These are phyloP conservation scores for Pleurotus cornucopiae DNA, from an alignment of 768 basidiomycete species.

Conservation along the genomic window DNA sequence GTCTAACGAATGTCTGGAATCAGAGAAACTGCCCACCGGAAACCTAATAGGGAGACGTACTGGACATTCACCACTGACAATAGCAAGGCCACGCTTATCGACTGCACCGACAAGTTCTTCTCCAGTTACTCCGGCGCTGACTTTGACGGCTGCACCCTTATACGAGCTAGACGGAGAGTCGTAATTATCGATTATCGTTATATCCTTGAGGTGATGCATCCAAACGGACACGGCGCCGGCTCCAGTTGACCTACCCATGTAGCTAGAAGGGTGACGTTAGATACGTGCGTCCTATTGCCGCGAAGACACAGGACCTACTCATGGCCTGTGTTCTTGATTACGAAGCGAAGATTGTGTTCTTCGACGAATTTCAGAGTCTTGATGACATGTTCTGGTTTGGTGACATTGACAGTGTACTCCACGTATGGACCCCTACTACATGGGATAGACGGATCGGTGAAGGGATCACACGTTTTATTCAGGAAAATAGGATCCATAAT, in stretches of 20 bases:
- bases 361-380: slow-evolving; percentile 31
- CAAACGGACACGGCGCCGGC: slow-evolving; percentile 35
- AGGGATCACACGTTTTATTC: slow-evolving; percentile 19
- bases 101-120: slow-evolving; percentile 14
- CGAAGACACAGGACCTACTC: slow-evolving; percentile 11
- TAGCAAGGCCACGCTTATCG: neutral
- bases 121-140: slow-evolving; percentile 25
- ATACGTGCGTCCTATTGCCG: neutral
- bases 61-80: neutral
- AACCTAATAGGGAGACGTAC: slow-evolving; percentile 8
- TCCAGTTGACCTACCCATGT: slow-evolving; percentile 39
- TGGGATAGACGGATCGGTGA: slow-evolving; percentile 6
- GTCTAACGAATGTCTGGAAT: slow-evolving; percentile 21
- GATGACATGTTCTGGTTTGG: slow-evolving; percentile 2
- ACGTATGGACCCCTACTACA: slow-evolving; percentile 16
- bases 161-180: neutral
- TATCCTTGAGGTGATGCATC: slow-evolving; percentile 32
- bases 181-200: slow-evolving; percentile 23
- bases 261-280: slow-evolving; percentile 31
- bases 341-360: slow-evolving; percentile 30
- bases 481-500: slow-evolving; percentile 16
- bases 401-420: slow-evolving; percentile 12
- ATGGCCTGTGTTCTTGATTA: slow-evolving; percentile 33
- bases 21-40: slow-evolving; percentile 2
- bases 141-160: slow-evolving; percentile 19